A percentile compares a stretch with the other conserved stretches of the same genome.
phyloP scores from a whole-genome alignment of 331 rosid genomes.

The Erythrophleum ivorense region DNA sequence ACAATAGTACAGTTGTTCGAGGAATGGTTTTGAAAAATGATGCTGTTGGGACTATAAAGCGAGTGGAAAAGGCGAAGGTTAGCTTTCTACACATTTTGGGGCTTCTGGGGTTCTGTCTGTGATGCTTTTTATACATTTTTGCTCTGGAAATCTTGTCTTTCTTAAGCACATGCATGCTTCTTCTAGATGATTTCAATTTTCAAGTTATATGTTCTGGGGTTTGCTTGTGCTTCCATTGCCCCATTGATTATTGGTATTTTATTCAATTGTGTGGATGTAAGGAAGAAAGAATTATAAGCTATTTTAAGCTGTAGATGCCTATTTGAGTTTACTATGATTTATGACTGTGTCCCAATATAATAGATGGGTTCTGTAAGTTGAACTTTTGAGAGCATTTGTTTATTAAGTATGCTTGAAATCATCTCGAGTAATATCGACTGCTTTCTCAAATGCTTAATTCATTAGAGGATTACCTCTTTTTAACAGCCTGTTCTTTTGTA shows the following conservation, averaged over 20 bases:
- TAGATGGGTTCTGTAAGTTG: not conserved
- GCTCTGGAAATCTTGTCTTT: not conserved
- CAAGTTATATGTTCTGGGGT: not conserved
- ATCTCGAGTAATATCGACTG: no score
- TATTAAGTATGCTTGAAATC: no score
- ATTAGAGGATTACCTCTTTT: not conserved
- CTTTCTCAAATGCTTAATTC: not conserved
- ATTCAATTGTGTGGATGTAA: not conserved
- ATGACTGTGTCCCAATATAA: not conserved
- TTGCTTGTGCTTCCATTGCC: not conserved
- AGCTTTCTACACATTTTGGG: constrained; percentile 1
- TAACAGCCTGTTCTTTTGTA: not conserved
- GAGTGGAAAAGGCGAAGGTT: constrained; percentile 82
- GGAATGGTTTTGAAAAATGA: constrained; percentile 91
- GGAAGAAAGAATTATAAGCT: not conserved
- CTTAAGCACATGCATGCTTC: not conserved
- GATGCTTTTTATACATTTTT: constrained; percentile 18
- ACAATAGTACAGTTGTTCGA: constrained; percentile 72
- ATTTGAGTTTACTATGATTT: not conserved
- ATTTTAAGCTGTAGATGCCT: not conserved
- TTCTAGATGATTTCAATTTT: not conserved
- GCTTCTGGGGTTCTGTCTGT: not conserved
- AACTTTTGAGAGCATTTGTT: not conserved
- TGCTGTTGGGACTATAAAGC: constrained; percentile 84
- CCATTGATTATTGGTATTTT: not conserved